A percentile compares a stretch with the other conserved stretches of the same genome.
phyloP scores from a whole-genome alignment of 371 early-diverging fungal species.

The Apophysomyces sp. region DNA sequence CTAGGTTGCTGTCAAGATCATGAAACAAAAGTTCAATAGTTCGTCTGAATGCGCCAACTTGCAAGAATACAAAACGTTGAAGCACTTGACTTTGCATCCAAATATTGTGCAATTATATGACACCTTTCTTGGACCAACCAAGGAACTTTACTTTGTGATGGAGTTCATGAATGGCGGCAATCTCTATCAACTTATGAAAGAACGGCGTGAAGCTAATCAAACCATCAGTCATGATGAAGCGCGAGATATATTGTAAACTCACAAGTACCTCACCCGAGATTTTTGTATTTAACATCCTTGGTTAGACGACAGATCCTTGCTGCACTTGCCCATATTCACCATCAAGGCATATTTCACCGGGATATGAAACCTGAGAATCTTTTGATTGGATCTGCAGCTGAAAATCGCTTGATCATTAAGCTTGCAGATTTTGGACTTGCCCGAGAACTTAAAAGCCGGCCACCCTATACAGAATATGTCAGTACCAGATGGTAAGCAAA shows the following conservation, averaged over 20 bases:
- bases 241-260: slow-evolving; percentile 31
- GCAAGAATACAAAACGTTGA: slow-evolving; percentile 74
- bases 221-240: slow-evolving; percentile 28
- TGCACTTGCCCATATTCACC: slow-evolving; percentile 90
- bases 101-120: slow-evolving; percentile 86
- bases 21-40: slow-evolving; percentile 88
- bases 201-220: slow-evolving; percentile 53
- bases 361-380: slow-evolving; percentile 95
- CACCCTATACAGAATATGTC: slow-evolving; percentile 93
- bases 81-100: slow-evolving; percentile 66
- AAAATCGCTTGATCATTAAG: slow-evolving; percentile 59
- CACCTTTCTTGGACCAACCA: slow-evolving; percentile 75
- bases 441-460: slow-evolving; percentile 76
- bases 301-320: slow-evolving; percentile 74
- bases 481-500: slow-evolving; percentile 89
- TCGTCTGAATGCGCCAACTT: slow-evolving; percentile 77
- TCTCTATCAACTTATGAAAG: slow-evolving; percentile 83
- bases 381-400: slow-evolving; percentile 41
- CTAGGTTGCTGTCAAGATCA: slow-evolving; percentile 93
- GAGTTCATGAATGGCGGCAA: slow-evolving; percentile 93
- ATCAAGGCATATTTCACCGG: slow-evolving; percentile 90
- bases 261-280: background rate
- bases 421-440: slow-evolving; percentile 96
- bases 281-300: background rate
- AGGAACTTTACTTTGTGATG: slow-evolving; percentile 89